Percentiles rank a stretch among this genome's conserved stretches.
These are phyloP conservation scores for Boletus insuetus DNA, from an alignment of 768 basidiomycete genomes.

Conservation along the genomic window DNA sequence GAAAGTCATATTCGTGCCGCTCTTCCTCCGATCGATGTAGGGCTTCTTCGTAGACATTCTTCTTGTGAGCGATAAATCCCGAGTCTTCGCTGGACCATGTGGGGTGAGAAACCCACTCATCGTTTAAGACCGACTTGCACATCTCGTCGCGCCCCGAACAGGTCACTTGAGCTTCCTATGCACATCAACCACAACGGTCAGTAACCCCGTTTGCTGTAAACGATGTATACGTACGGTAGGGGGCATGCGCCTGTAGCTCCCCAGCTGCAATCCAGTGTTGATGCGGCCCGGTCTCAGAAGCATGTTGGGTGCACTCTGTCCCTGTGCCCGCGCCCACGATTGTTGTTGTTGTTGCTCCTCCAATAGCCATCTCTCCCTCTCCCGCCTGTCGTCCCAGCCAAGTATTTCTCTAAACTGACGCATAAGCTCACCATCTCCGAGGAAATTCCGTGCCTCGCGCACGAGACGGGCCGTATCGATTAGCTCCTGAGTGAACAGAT, in stretches of 20 bases:
- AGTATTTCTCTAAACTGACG: slow-evolving; percentile 81
- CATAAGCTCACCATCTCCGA: slow-evolving; percentile 77
- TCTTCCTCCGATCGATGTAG: slow-evolving; percentile 96
- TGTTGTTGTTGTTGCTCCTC: slow-evolving; percentile 45
- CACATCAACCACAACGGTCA: neutral
- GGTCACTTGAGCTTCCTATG: slow-evolving; percentile 78
- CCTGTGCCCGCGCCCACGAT: slow-evolving; percentile 50
- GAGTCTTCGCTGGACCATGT: slow-evolving; percentile 94
- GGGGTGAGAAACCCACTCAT: slow-evolving; percentile 98
- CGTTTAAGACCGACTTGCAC: slow-evolving; percentile 94
- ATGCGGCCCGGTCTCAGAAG: slow-evolving; percentile 51
- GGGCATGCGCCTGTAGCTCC: slow-evolving; percentile 89
- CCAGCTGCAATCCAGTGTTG: slow-evolving; percentile 71
- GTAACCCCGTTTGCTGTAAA: neutral
- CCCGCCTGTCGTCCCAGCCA: slow-evolving; percentile 79
- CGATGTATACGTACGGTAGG: slow-evolving; percentile 54
- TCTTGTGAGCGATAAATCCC: slow-evolving; percentile 85
- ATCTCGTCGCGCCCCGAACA: slow-evolving; percentile 97
- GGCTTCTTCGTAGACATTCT: slow-evolving; percentile 96
- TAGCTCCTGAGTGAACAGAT: slow-evolving; percentile 91
- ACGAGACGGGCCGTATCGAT: slow-evolving; percentile 86
- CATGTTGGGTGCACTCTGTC: slow-evolving; percentile 37
- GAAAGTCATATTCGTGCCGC: slow-evolving; percentile 98
- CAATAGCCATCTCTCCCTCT: slow-evolving; percentile 49
- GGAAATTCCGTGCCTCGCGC: slow-evolving; percentile 73